Evolutionary conservation across 1,284 basidiomycete species (phyloP), one percentile per base, ranked within the genome.

Genomic region (Lentinus polychrous): DNA sequence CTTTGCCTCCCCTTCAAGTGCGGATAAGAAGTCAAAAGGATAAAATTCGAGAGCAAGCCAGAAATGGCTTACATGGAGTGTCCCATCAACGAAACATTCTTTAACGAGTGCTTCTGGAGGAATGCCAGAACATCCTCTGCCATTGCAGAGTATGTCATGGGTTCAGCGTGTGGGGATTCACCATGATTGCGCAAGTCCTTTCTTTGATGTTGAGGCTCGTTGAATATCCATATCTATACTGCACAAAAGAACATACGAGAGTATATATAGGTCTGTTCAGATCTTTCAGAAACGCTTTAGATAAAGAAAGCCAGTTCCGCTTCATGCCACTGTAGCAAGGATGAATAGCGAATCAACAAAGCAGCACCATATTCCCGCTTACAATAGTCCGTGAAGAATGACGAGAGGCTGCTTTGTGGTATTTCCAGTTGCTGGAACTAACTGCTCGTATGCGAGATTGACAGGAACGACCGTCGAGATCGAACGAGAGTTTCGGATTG

Each of bases 171-270:
- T 0, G 88, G 86, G 0, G 89, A 91, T 6, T 76, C 66, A 2
- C 91, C 91, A 58, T 93, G 91, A 56, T 94, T 94, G 14, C 91
- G 74, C 10, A 94, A 70, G 63, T 94, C 91, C 85, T 90, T 53
- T 2, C 11, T 32, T 14, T 15, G 35, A 45, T 10, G 37, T 27
- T 31, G 14, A 40, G 17, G 46, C 42, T 27, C 40, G 38, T 17
- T 10, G 7, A 37, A 11, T 24, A 39, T 8, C 31, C 15, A 17
- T n/a, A 17, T 12, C 18, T 14, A n/a, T 7, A 17, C 10, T 10
- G 37, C 18, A n/a, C 6, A 31, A 38, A 23, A 17, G 37, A 2
- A 60, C 76, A 59, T 53, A 86, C 86, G n/a, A 94, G 64, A 2
- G 83, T 68, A 59, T 89, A 91, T 15, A 94, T 73, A 1, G 87